These are phyloP conservation scores for Oryza glumipatula DNA, from an alignment of 176 grass and related monocot genomes.

Conservation along the genomic window DNA sequence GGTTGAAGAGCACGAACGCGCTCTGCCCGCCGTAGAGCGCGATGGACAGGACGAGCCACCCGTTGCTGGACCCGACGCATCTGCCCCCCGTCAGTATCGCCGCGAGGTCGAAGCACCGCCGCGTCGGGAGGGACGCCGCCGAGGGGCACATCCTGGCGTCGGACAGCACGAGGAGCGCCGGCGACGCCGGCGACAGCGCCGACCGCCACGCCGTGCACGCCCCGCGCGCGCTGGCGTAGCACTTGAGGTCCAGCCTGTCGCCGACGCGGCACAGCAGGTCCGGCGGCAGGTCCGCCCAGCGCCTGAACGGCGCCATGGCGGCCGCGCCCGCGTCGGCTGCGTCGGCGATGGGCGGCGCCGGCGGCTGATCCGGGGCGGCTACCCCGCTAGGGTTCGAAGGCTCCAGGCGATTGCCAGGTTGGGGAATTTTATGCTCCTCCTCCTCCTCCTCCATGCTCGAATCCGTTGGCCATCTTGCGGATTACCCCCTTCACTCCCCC, in stretches of 20 bases:
- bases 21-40: constrained; percentile 42
- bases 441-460: not conserved
- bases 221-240: constrained; percentile 54
- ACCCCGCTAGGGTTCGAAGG: constrained; percentile 27
- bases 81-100: constrained; percentile 46
- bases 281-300: constrained; percentile 62
- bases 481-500: not conserved
- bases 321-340: too few relatives aligned
- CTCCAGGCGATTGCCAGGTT: not conserved
- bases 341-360: not conserved
- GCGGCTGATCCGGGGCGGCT: not conserved
- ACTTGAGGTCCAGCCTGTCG: constrained; percentile 60
- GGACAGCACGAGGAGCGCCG: constrained; percentile 50
- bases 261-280: constrained; percentile 61
- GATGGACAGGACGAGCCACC: constrained; percentile 59
- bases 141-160: constrained; percentile 49
- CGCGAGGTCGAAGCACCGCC: constrained; percentile 50
- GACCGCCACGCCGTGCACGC: constrained; percentile 56
- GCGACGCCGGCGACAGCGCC: constrained; percentile 46
- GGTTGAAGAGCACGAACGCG: constrained; percentile 59
- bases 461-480: constrained; percentile 25
- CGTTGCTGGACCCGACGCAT: constrained; percentile 66
- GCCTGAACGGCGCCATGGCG: constrained; percentile 55
- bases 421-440: constrained; percentile 60
- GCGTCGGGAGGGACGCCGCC: constrained; percentile 51